These are phyloP conservation scores for Tricladium varicosporioides DNA, from an alignment of 2,329 filamentous ascomycete genomes.

Conservation along the genomic window DNA sequence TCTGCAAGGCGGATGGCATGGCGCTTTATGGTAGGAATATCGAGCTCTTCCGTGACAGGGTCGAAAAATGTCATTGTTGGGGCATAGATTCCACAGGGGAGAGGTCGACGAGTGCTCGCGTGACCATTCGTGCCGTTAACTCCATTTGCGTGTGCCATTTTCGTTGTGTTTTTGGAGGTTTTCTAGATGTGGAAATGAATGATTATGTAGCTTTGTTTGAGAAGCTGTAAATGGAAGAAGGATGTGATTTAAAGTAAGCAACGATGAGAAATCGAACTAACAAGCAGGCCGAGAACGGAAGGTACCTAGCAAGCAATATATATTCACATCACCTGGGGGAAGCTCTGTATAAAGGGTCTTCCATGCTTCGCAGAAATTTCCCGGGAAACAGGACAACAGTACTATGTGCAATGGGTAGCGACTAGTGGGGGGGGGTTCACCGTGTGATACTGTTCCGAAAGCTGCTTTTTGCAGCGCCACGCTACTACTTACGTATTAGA, in stretches of 20 bases:
- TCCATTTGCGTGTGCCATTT: constrained; percentile 15
- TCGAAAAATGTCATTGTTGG: constrained; percentile 92
- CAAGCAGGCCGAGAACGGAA: constrained; percentile 13
- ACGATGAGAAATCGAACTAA: constrained; percentile 7
- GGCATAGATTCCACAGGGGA: constrained; percentile 81
- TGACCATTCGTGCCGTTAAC: constrained; percentile 24
- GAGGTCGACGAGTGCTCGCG: constrained; percentile 47
- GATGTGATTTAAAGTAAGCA: neutral
- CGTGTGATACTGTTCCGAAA: constrained; percentile 11
- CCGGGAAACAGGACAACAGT: neutral
- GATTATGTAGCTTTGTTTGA: constrained; percentile 1
- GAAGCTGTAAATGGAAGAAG: neutral
- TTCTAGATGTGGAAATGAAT: neutral
- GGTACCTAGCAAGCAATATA: constrained; percentile 6
- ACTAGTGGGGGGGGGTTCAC: constrained; percentile 4
- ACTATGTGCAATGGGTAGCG: neutral
- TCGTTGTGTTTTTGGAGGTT: neutral
- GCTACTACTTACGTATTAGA: constrained; percentile 8
- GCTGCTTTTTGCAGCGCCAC: neutral
- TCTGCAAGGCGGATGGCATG: constrained; percentile 76
- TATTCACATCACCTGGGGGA: neutral
- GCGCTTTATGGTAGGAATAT: constrained; percentile 74
- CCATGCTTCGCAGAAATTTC: neutral
- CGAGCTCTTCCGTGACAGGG: constrained; percentile 78
- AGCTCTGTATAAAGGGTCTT: constrained; percentile 8